Evolutionary conservation across 306 rosid genomes (phyloP).

Genomic region (Pyrus betulifolia): DNA sequence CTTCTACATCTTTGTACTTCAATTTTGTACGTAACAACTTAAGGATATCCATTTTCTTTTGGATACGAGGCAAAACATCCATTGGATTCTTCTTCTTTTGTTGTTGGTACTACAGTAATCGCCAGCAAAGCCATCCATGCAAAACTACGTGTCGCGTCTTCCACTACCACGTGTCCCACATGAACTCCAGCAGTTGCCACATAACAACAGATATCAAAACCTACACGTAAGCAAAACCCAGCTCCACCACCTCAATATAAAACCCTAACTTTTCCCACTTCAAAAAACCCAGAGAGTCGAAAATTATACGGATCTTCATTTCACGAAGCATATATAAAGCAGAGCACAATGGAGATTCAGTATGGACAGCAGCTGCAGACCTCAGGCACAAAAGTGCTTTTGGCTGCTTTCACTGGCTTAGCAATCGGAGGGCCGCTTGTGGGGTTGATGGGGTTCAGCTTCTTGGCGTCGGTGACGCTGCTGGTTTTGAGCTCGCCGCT

Average conservation of each 20-base stretch:
- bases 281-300: neutral
- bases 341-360: neutral
- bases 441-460: slow-evolving; percentile 20
- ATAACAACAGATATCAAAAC: neutral
- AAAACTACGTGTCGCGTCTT: neutral
- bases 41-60: neutral
- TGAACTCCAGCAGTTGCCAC: neutral
- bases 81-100: too few species aligned
- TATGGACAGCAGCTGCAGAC: neutral
- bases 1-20: too few species aligned
- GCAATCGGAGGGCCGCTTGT: slow-evolving; percentile 21
- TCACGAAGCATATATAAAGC: neutral
- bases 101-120: too few species aligned
- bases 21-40: neutral
- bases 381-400: neutral
- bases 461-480: slow-evolving; percentile 16
- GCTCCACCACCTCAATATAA: neutral
- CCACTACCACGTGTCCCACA: neutral
- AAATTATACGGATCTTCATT: neutral
- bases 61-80: neutral
- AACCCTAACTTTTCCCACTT: neutral
- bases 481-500: slow-evolving; percentile 18
- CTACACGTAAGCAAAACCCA: neutral
- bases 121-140: neutral
- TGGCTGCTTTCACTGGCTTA: neutral